These are phyloP conservation scores for Rhodocollybia butyracea DNA, from an alignment of 768 basidiomycete genomes.

Conservation along the genomic window DNA sequence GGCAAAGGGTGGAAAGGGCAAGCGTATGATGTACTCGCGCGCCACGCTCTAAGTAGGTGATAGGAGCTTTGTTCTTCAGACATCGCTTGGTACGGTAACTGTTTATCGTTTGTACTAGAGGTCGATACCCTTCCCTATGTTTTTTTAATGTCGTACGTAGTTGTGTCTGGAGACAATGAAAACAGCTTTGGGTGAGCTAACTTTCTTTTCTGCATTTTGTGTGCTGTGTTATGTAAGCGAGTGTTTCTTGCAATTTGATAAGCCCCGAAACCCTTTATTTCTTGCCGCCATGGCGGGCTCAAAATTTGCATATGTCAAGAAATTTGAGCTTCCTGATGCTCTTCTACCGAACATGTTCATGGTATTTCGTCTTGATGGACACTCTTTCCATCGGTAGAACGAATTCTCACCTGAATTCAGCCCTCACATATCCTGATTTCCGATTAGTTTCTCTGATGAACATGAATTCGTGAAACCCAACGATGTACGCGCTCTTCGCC, in stretches of 20 bases:
- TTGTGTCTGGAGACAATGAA: slow-evolving; percentile 8
- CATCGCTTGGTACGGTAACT: neutral
- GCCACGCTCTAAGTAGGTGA: too few species aligned
- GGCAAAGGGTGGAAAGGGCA: neutral
- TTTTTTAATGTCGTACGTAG: slow-evolving; percentile 3
- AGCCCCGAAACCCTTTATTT: too few species aligned
- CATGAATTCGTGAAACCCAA: slow-evolving; percentile 91
- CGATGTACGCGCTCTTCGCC: slow-evolving; percentile 76
- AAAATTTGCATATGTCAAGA: slow-evolving; percentile 87
- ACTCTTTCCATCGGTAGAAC: slow-evolving; percentile 83
- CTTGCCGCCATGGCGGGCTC: slow-evolving; percentile 99
- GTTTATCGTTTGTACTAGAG: neutral
- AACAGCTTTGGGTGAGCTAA: slow-evolving; percentile 8
- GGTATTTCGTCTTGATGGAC: slow-evolving; percentile 87
- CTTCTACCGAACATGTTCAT: slow-evolving; percentile 83
- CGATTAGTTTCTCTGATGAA: slow-evolving; percentile 72
- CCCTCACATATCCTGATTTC: neutral
- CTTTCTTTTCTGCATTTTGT: neutral
- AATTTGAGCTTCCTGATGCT: slow-evolving; percentile 85
- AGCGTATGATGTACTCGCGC: neutral
- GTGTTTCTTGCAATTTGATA: too few species aligned
- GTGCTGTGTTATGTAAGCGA: neutral
- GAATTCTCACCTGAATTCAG: neutral
- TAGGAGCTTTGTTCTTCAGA: neutral
- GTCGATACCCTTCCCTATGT: slow-evolving; percentile 2